These are phyloP conservation scores for Mallotus repandus DNA, from an alignment of 441 rosid species.

Conservation along the genomic window DNA sequence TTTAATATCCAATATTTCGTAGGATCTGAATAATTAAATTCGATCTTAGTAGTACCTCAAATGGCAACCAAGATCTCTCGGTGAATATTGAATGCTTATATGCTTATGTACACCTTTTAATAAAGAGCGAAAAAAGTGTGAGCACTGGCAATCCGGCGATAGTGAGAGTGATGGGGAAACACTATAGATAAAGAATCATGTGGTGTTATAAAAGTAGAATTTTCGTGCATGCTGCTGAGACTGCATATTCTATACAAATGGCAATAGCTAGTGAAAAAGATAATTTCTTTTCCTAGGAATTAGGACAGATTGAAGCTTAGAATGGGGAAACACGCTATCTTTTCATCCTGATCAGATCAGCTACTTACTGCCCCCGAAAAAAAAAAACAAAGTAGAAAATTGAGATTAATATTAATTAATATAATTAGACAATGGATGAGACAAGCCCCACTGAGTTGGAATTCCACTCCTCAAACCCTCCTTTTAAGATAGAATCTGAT, in stretches of 20 bases:
- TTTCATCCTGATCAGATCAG: not conserved
- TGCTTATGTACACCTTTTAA: no score
- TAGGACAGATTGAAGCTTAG: not conserved
- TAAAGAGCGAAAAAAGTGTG: no score
- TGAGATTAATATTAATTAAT: not conserved
- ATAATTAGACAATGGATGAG: not conserved
- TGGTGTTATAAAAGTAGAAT: not conserved
- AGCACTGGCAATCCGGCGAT: no score
- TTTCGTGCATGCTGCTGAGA: not conserved
- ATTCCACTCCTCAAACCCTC: constrained; percentile 26
- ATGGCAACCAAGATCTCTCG: no score
- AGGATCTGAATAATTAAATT: no score
- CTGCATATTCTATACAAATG: not conserved
- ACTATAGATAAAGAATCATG: not conserved
- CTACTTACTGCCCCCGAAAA: not conserved
- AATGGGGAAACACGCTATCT: constrained; percentile 22
- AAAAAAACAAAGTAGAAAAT: constrained; percentile 1
- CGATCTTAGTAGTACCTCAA: no score
- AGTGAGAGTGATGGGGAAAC: not conserved
- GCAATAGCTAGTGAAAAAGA: not conserved
- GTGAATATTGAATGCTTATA: no score
- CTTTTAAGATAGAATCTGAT: constrained; percentile 21
- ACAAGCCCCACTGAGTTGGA: constrained; percentile 28
- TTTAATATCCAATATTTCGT: no score
- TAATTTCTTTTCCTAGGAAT: constrained; percentile 15